A percentile compares a stretch with the other conserved stretches of the same genome.
Conservation (phyloP, 1,284 basidiomycete genomes). For the Leccinum solheimii region DNA sequence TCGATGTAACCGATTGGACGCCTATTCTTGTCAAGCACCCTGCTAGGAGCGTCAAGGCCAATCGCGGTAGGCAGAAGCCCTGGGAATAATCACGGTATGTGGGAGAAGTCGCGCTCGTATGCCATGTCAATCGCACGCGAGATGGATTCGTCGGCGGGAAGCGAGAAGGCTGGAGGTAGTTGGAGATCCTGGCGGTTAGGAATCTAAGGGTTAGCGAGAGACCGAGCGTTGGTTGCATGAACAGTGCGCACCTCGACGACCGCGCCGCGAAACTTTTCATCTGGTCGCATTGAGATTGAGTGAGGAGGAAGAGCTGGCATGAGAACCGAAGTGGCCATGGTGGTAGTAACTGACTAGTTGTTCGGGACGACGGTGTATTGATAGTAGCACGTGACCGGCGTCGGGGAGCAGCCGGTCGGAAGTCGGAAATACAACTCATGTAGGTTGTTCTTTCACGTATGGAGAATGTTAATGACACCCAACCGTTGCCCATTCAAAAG, state of each 20-base stretch:
- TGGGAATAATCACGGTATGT: slow-evolving; percentile 70
- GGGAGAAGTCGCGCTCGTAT: slow-evolving; percentile 88
- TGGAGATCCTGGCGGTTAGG: slow-evolving; percentile 70
- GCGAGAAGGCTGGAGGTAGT: slow-evolving; percentile 85
- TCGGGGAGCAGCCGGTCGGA: not conserved
- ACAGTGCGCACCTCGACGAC: slow-evolving; percentile 67
- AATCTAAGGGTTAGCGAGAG: not conserved
- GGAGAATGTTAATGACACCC: slow-evolving; percentile 1
- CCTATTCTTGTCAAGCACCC: slow-evolving; percentile 71
- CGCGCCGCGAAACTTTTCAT: slow-evolving; percentile 75
- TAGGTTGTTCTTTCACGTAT: not conserved
- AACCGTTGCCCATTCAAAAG: slow-evolving; percentile 60
- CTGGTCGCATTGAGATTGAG: slow-evolving; percentile 12
- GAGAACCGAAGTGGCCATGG: slow-evolving; percentile 9
- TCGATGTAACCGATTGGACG: slow-evolving; percentile 83
- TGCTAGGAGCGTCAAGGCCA: slow-evolving; percentile 34
- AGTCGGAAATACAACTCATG: not conserved
- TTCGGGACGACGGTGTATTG: not conserved
- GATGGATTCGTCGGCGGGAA: slow-evolving; percentile 71
- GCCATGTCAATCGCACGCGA: slow-evolving; percentile 78
- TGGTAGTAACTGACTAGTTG: not conserved
- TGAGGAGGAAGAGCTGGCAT: not conserved
- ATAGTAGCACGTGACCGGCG: not conserved
- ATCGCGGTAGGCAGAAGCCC: not conserved
- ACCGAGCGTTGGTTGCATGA: not conserved